Conservation (phyloP, 768 basidiomycete genomes). For the Tulasnella sp. region DNA sequence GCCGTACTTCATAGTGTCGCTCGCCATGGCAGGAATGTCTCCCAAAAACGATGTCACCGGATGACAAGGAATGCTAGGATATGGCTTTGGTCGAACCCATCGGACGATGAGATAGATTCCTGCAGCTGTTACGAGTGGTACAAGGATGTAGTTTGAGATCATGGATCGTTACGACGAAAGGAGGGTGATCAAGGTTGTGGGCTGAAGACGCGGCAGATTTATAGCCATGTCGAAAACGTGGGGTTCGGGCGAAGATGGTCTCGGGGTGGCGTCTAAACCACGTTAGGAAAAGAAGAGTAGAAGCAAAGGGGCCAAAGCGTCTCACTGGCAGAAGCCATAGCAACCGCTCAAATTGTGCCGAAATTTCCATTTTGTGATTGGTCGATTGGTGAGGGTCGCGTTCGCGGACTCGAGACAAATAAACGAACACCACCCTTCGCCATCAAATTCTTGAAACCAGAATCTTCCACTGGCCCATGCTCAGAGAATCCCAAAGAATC, state of each 20-base stretch:
- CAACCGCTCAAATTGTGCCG: background rate
- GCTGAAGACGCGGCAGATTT: background rate
- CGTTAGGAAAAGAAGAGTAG: background rate
- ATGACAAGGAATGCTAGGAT: background rate
- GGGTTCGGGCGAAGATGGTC: background rate
- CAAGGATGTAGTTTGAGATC: background rate
- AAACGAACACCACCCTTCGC: background rate
- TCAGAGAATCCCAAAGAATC: background rate
- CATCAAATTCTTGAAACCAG: background rate
- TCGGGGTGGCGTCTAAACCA: background rate
- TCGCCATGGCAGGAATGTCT: slow-evolving; percentile 8
- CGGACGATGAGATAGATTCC: background rate
- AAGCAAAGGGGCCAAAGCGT: background rate
- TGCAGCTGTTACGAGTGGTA: background rate
- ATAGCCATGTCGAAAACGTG: background rate
- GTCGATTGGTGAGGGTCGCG: background rate
- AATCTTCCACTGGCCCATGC: background rate
- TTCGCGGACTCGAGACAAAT: background rate
- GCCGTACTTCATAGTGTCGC: background rate
- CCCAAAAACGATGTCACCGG: slow-evolving; percentile 6
- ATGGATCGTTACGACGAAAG: background rate
- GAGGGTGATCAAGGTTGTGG: background rate
- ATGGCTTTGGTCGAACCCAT: slow-evolving; percentile 3
- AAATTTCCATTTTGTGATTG: background rate
- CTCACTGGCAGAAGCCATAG: background rate